Evolutionary conservation across 2,329 filamentous ascomycete species (phyloP), one percentile per base, ranked within the genome.

Genomic region (Knufia petricola): DNA sequence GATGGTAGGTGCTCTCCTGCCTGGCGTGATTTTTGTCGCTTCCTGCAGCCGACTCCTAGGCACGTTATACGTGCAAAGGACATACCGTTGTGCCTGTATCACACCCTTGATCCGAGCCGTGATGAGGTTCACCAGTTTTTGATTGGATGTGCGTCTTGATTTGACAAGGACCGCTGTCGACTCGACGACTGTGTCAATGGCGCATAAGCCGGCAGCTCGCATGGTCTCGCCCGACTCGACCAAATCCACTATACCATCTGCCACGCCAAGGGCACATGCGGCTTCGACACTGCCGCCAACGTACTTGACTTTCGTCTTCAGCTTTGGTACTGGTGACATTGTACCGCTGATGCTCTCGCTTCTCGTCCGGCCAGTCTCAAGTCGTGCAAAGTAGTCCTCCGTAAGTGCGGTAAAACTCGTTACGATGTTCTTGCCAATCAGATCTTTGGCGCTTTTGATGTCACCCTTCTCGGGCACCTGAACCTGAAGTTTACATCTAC

Each of bases 221-320:
- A 98, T 98, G 0, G 92, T 98, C 69, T 96, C 90, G 49, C 92
- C 92, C 17, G 92, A 96, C 74, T 98, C 88, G 63, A 98, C 92
- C 50, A 98, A 81, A 70, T 98, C 92, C 40, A 98, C 88, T 64
- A 98, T 95, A 44, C 90, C 92, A 64, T 96, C 90, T 37, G 92
- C 92, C 23, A 96, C 89, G 46, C 92, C 92, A 48, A 98, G 73
- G 17, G 92, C 90, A 64, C 92, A 98, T 32, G 92, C 90, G 45
- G 92, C 90, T 71, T 98, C 92, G 28, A 98, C 92, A 74, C 90
- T 96, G 13, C 92, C 92, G 56, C 90, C 92, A 52, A 96, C 78
- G 67, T 92, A 94, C 61, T 95, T 87, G 60, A 98, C 88, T 62
- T 87, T 88, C 8, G 92, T 96, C 60, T 76, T 79, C 58, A 94